A percentile compares a stretch with the other conserved stretches of the same genome.
phyloP scores from a whole-genome alignment of 1,284 basidiomycete species.

The Marasmius tenuissimus region DNA sequence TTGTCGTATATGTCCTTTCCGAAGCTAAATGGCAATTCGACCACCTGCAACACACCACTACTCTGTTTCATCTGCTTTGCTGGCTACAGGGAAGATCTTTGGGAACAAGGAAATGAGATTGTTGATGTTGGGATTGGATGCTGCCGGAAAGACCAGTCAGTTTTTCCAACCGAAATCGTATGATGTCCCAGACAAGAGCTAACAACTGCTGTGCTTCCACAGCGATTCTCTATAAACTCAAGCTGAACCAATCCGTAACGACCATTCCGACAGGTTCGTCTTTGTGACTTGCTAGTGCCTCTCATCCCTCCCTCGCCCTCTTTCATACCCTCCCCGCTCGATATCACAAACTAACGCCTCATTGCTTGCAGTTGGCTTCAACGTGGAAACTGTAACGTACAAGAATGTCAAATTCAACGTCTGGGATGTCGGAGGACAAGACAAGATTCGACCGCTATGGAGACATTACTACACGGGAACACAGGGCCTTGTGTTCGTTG shows the following conservation, averaged over 20 bases:
- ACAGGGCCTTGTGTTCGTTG: slow-evolving; percentile 97
- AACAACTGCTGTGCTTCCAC: slow-evolving; percentile 12
- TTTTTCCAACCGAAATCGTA: slow-evolving; percentile 14
- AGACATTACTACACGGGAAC: slow-evolving; percentile 99
- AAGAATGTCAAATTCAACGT: slow-evolving; percentile 99
- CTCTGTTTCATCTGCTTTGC: slow-evolving; percentile 10
- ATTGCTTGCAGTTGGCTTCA: slow-evolving; percentile 79
- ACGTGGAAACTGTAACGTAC: slow-evolving; percentile 99
- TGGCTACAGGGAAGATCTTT: slow-evolving; percentile 81
- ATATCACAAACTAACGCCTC: not conserved
- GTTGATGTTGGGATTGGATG: slow-evolving; percentile 91
- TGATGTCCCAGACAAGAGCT: not conserved
- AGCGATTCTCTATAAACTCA: slow-evolving; percentile 99
- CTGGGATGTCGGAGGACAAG: slow-evolving; percentile 99
- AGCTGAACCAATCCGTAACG: slow-evolving; percentile 97
- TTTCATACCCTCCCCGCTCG: not conserved
- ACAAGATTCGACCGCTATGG: slow-evolving; percentile 98
- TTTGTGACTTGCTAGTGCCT: slow-evolving; percentile 12
- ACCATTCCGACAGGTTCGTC: slow-evolving; percentile 94
- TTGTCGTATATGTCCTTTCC: slow-evolving; percentile 9
- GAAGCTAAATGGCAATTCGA: slow-evolving; percentile 1
- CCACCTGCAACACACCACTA: too few species aligned
- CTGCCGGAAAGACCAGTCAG: slow-evolving; percentile 95
- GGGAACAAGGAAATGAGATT: slow-evolving; percentile 99
- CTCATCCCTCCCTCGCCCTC: slow-evolving; percentile 11